Conservation (phyloP, 495 filamentous ascomycete species). For the Polyplosphaeria fusca region DNA sequence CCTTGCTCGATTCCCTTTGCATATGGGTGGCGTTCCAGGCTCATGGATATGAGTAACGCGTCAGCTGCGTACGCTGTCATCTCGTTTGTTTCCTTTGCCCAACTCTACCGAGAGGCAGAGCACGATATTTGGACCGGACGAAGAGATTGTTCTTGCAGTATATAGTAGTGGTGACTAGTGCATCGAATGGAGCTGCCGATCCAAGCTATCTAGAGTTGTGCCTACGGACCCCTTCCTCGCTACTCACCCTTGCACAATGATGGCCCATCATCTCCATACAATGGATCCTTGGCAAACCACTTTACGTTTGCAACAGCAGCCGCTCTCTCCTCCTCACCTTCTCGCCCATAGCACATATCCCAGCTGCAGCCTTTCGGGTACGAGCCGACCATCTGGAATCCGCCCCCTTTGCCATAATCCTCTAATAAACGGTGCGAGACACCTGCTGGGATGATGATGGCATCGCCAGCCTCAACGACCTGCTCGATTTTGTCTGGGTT, state of each 20-base stretch:
- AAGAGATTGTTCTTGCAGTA: too few species aligned
- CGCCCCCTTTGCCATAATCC: constrained; percentile 47
- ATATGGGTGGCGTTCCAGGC: neutral
- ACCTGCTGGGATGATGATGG: constrained; percentile 64
- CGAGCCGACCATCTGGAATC: constrained; percentile 67
- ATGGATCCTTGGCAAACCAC: constrained; percentile 60
- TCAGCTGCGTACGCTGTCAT: too few species aligned
- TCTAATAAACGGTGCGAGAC: constrained; percentile 61
- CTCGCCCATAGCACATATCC: constrained; percentile 69
- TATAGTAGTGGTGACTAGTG: too few species aligned
- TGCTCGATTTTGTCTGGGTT: constrained; percentile 58
- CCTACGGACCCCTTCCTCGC: too few species aligned
- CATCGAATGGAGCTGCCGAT: too few species aligned
- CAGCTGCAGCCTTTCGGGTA: constrained; percentile 58
- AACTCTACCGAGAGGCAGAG: too few species aligned
- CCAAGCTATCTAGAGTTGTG: too few species aligned
- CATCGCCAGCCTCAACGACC: constrained; percentile 56
- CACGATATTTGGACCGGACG: too few species aligned
- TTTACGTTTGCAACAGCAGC: constrained; percentile 46
- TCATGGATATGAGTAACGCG: neutral
- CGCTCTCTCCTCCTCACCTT: constrained; percentile 52
- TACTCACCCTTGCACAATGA: constrained; percentile 33
- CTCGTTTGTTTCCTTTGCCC: too few species aligned
- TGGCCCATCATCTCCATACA: constrained; percentile 58
- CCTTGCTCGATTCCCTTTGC: neutral